Evolutionary conservation across 257 asterid genomes (phyloP), one percentile per base, ranked within the genome.

Genomic region (Nicotiana knightiana): DNA sequence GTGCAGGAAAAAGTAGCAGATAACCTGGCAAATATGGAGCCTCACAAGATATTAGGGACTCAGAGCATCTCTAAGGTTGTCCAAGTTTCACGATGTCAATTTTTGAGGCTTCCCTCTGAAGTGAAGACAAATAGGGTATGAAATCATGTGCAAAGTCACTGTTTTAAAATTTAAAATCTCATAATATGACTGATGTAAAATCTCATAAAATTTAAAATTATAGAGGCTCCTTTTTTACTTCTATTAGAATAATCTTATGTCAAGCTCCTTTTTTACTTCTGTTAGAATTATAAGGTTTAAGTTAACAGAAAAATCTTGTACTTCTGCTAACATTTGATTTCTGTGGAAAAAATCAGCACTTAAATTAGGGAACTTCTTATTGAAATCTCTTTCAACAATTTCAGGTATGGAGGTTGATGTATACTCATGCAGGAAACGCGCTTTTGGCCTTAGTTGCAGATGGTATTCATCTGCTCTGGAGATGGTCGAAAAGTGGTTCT

Each of bases 391-490:
- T 86, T 51, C 82, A 76, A 82, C 83, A 84, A 65, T 85, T 90
- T 84, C 93, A 94, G 97, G 88, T 94, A 63, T 90, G 93, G 86
- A 89, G 95, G 89, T 84, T 94, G 89, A 77, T 81, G 9, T 94
- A 93, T 89, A 90, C 94, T 48, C 87, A 87, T 78, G 83, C 97
- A 13, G 97, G 98, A 71, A 88, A 90, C 76, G 91, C 84, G 58
- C 84, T 93, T 64, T 83, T 94, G 83, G 93, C 97, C 32, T 86
- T 94, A 77, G 92, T 91, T 80, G 92, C 85, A 86, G 88, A 90
- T 68, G 97, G 97, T 53, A 81, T 88, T 79, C 97, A 91, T 91
- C 86, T 89, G 9, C 84, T 89, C 2, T 94, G 98, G 98, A 91
- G 79, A 90, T 93, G 95, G 97, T 17, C 82, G 21, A 88, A 85